Base-by-base conservation (phyloP, 768 basidiomycete genomes). In the Calocybe indica region DNA sequence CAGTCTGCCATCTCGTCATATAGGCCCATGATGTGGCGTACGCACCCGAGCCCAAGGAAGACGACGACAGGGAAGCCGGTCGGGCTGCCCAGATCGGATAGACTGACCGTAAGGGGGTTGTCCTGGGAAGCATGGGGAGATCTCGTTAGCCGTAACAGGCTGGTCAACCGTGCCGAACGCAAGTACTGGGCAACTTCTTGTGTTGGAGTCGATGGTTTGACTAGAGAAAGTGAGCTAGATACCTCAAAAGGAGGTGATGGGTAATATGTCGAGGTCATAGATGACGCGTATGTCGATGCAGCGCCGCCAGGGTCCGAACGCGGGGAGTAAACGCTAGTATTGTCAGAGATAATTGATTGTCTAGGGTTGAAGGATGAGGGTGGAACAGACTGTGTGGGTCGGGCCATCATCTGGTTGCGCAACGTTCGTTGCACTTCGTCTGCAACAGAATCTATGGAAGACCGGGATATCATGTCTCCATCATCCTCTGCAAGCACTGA, bases 1-100 rank as follows among this genome's bases (percentile, higher is more conserved):
- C 85, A 87, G 50, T 85, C 82, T 4, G 95, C 95, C 82, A 97
- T 87, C 61, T 99, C 95, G 62, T 98, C 95, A 61, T 93, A 98
- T 41, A 98, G 67, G 10, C 90, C 93, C 76, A 96, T 88, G 49
- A 97, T 78, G 64, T 98, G 93, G 36, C 95, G 79, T 3, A 98
- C 95, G 59, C 91, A 92, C 11, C 94, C 95, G 40, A 98, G 62
- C 2, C 95, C 95, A 51, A 99, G 79, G 63, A 95, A 99, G 15
- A 98, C 79, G 15, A 99, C 69, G 7, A 98, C 79, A 0, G 95
- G 95, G 57, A 82, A 79, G 1, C 95, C 95, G n/a, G 76, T 79
- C 3, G 85, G 76, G 52, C 78, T 79, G 2, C 96, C 95, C 51
- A 97, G 76, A 60, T 98, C 95, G 3, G 95, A 92, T n/a, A 95